Percentiles rank a stretch among this genome's conserved stretches.
phyloP scores from a whole-genome alignment of 345 rosid species.

The Sapria himalayana region DNA sequence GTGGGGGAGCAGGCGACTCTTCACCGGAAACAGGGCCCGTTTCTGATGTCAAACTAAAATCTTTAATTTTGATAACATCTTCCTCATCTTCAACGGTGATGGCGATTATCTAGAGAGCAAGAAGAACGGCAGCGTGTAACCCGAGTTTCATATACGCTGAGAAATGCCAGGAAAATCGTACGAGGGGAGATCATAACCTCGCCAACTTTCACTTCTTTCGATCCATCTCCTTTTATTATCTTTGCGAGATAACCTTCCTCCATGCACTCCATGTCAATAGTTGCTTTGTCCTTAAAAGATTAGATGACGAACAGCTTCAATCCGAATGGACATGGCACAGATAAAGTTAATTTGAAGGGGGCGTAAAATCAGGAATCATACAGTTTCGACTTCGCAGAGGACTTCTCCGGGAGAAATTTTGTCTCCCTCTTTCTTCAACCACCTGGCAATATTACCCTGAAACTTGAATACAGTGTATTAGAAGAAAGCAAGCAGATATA shows the following conservation, averaged over 20 bases:
- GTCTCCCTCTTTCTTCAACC: slow-evolving; percentile 98
- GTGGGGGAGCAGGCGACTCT: slow-evolving; percentile 20
- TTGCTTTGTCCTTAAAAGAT: slow-evolving; percentile 64
- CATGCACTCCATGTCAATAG: slow-evolving; percentile 99
- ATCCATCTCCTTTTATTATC: slow-evolving; percentile 71
- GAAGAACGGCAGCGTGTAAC: slow-evolving; percentile 1
- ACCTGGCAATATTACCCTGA: slow-evolving; percentile 89
- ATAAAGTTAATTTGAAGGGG: too few species aligned
- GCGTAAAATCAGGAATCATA: slow-evolving; percentile 25
- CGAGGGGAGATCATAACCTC: slow-evolving; percentile 33
- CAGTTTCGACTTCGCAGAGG: slow-evolving; percentile 97
- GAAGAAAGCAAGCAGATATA: slow-evolving; percentile 6
- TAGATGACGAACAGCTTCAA: too few species aligned
- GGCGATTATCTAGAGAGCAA: slow-evolving; percentile 39
- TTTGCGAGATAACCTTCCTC: slow-evolving; percentile 95
- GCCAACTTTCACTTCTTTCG: slow-evolving; percentile 83
- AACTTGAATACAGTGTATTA: slow-evolving; percentile 11
- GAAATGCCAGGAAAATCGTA: background rate
- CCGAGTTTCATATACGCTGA: background rate
- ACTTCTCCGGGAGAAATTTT: slow-evolving; percentile 82
- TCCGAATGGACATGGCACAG: too few species aligned
- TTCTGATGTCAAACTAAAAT: slow-evolving; percentile 37
- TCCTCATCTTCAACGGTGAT: slow-evolving; percentile 84
- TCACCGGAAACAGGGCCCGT: slow-evolving; percentile 20
- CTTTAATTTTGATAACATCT: slow-evolving; percentile 67